These are phyloP conservation scores for Gracilaria domingensis DNA, from an alignment of 23 red algal genomes.

Conservation along the genomic window DNA sequence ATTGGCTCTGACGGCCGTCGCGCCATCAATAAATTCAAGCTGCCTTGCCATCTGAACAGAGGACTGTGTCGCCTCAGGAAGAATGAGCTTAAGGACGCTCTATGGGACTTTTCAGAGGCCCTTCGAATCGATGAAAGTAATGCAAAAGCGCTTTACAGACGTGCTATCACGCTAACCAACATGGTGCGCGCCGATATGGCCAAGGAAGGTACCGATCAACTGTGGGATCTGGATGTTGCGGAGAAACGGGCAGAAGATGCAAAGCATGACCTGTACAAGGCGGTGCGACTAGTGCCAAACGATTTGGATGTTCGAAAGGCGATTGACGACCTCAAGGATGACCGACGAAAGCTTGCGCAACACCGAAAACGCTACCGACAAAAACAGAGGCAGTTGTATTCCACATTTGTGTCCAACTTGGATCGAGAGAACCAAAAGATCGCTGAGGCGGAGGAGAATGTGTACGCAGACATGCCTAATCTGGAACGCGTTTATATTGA, in stretches of 20 bases:
- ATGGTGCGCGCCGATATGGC: slow-evolving; percentile 72
- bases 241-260: slow-evolving; percentile 50
- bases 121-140: slow-evolving; percentile 79
- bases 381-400: slow-evolving; percentile 75
- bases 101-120: slow-evolving; percentile 95
- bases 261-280: slow-evolving; percentile 56
- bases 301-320: slow-evolving; percentile 43
- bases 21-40: slow-evolving; percentile 84
- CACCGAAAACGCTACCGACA: slow-evolving; percentile 62
- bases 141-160: slow-evolving; percentile 75
- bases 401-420: slow-evolving; percentile 63
- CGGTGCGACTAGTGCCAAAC: slow-evolving; percentile 38
- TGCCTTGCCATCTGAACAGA: slow-evolving; percentile 89
- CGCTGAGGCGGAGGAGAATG: slow-evolving; percentile 37
- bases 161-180: slow-evolving; percentile 54
- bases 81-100: slow-evolving; percentile 73
- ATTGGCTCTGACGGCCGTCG: slow-evolving; percentile 49
- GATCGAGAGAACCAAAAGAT: slow-evolving; percentile 69
- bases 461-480: slow-evolving; percentile 47
- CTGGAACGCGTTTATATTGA: slow-evolving; percentile 66
- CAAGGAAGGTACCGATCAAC: slow-evolving; percentile 72
- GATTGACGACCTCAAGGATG: slow-evolving; percentile 55
- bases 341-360: slow-evolving; percentile 33
- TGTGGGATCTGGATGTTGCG: slow-evolving; percentile 83
- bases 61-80: slow-evolving; percentile 76